phyloP scores from a whole-genome alignment of 2,329 filamentous ascomycete species.

The Exophiala spinifera region DNA sequence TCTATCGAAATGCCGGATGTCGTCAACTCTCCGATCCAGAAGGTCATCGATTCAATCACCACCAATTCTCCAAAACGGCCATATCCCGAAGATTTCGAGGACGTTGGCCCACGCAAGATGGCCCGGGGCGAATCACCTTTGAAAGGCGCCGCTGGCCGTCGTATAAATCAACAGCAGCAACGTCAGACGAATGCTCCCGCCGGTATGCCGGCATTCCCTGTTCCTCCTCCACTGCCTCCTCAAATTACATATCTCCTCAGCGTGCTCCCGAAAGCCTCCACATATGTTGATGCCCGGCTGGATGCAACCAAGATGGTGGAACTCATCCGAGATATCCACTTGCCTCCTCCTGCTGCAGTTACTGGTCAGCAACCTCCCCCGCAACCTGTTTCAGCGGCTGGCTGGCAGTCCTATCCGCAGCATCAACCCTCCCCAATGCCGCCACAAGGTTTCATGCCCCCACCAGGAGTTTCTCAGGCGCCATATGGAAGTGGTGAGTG shows the following conservation, averaged over 20 bases:
- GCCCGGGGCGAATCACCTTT: slow-evolving; percentile 86
- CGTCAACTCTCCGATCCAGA: slow-evolving; percentile 36
- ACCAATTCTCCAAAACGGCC: slow-evolving; percentile 54
- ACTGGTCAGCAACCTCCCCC: slow-evolving; percentile 23
- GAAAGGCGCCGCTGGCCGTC: slow-evolving; percentile 82
- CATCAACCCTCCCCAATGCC: slow-evolving; percentile 31
- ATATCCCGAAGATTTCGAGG: slow-evolving; percentile 68
- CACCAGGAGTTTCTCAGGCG: slow-evolving; percentile 18
- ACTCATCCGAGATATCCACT: slow-evolving; percentile 55
- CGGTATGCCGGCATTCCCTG: slow-evolving; percentile 51
- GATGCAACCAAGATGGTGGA: slow-evolving; percentile 68
- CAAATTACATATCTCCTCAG: slow-evolving; percentile 62
- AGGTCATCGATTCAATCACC: slow-evolving; percentile 36
- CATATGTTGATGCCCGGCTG: slow-evolving; percentile 70
- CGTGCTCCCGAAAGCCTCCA: slow-evolving; percentile 69
- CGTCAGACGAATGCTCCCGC: slow-evolving; percentile 29
- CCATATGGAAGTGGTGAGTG: slow-evolving; percentile 28
- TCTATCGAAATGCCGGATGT: slow-evolving; percentile 27
- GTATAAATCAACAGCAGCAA: slow-evolving; percentile 64
- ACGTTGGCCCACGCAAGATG: slow-evolving; percentile 78
- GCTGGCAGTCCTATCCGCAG: slow-evolving; percentile 34
- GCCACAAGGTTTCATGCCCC: slow-evolving; percentile 22
- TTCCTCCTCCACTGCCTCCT: slow-evolving; percentile 68
- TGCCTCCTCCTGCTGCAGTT: slow-evolving; percentile 55
- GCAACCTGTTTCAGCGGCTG: slow-evolving; percentile 12